Percentiles rank a stretch among this genome's conserved stretches.
phyloP scores from a whole-genome alignment of 2,329 filamentous ascomycete species.

The Alternaria brassicicola region DNA sequence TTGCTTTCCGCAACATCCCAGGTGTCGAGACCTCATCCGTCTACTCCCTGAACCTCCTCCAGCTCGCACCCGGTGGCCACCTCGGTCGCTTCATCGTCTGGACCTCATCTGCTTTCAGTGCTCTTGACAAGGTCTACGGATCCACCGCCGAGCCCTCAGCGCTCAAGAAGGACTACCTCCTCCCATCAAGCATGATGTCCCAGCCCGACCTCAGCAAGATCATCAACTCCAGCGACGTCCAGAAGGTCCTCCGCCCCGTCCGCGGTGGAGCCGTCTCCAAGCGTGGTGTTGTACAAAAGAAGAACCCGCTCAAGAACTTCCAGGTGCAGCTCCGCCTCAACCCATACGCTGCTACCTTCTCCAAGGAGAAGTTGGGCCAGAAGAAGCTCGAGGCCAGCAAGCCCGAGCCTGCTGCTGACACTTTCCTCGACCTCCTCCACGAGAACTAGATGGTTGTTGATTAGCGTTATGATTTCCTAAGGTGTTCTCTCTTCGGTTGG shows the following conservation, averaged over 20 bases:
- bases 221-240: conserved; percentile 99
- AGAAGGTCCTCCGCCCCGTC: conserved; percentile 90
- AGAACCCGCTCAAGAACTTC: conserved; percentile 99
- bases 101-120: conserved; percentile 96
- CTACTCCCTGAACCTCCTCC: conserved; percentile 95
- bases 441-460: conserved; percentile 53
- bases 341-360: conserved; percentile 92
- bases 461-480: conserved; percentile 31
- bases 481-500: conserved; percentile 35
- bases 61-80: conserved; percentile 98
- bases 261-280: conserved; percentile 91
- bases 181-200: conserved; percentile 88
- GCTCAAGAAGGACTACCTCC: conserved; percentile 98
- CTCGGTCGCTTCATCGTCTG: conserved; percentile 99
- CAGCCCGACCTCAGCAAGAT: conserved; percentile 96
- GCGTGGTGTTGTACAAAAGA: conserved; percentile 93
- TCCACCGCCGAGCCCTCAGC: conserved; percentile 85
- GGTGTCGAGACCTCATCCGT: conserved; percentile 97
- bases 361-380: conserved; percentile 82
- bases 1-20: conserved; percentile 97
- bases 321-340: conserved; percentile 98
- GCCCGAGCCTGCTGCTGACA: conserved; percentile 60
- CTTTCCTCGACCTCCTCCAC: conserved; percentile 57
- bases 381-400: conserved; percentile 68
- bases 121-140: conserved; percentile 96